Base-by-base conservation (phyloP, 768 basidiomycete species). In the Trametes elegans region DNA sequence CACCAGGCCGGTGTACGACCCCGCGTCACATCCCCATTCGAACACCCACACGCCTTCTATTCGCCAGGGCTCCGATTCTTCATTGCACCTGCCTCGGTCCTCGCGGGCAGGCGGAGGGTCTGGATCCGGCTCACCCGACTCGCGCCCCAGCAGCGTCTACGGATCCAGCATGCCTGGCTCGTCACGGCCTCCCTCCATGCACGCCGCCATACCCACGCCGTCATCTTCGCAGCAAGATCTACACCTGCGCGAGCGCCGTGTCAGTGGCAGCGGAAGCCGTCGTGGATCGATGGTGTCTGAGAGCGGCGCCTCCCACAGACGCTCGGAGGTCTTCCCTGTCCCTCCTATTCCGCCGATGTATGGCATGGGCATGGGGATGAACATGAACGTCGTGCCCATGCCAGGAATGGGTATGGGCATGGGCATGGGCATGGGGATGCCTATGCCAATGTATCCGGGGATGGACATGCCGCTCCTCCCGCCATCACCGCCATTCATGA, bases 401-500 rank as follows among this genome's bases (percentile, higher is more conserved):
- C 55, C 53, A 35, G 19, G 16, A 2, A 58, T 58, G 55, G 52
- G 42, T 35, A 53, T 59, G 34, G 49, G 63, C 21, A 65, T 79
- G 53, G 73, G 74, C 16, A 42, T 58, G 52, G n/a, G n/a, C n/a
- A n/a, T n/a, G n/a, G n/a, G n/a, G n/a, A 59, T 63, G 62, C 43
- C 68, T 28, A 56, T 69, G 42, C 66, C 71, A 48, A 55, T 56
- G 65, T 72, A 41, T 71, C 74, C 81, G 68, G 82, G 85, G 57
- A 71, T 82, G 70, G 84, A 88, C 59, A 80, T 81, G 78, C 85
- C 87, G 7, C 72, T 90, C 9, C 75, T 90, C 27, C 88, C 88
- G 9, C 88, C 88, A 5, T 76, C 82, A 1, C 80, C 88, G 21
- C 86, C 88, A 11, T 90, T 89, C 69, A 88, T 88, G 84, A 77